phyloP scores from a whole-genome alignment of 495 filamentous ascomycete genomes.

The Elaphomyces granulatus region DNA sequence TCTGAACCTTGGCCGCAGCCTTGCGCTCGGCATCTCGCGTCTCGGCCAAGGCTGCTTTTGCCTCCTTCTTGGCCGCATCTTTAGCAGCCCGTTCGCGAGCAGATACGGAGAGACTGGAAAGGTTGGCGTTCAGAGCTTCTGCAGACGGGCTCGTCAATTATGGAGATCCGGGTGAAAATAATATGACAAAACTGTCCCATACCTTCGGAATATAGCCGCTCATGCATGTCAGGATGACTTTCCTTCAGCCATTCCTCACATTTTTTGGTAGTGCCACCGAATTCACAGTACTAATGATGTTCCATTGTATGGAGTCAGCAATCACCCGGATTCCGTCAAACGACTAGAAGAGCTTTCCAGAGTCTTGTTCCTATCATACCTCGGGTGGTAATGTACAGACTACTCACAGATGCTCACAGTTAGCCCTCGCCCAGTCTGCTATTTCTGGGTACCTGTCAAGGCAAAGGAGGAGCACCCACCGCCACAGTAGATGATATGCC shows the following conservation, averaged over 20 bases:
- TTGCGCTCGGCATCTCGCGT: constrained; percentile 62
- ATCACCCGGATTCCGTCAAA: too few species aligned
- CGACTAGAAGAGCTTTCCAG: too few species aligned
- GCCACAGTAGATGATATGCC: constrained; percentile 66
- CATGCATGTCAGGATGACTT: constrained; percentile 56
- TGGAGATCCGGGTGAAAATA: constrained; percentile 3
- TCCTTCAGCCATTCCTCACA: constrained; percentile 90
- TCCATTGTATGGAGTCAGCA: not conserved
- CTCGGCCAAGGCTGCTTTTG: constrained; percentile 76
- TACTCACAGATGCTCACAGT: too few species aligned
- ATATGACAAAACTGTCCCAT: constrained; percentile 6
- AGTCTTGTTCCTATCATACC: too few species aligned
- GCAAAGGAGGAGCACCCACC: too few species aligned
- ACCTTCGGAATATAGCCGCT: constrained; percentile 74
- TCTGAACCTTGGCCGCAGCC: constrained; percentile 64
- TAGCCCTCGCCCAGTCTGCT: too few species aligned
- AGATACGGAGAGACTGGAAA: constrained; percentile 71
- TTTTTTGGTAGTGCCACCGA: constrained; percentile 94
- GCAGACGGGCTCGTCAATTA: constrained; percentile 4
- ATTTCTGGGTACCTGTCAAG: too few species aligned
- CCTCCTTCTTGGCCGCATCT: constrained; percentile 87
- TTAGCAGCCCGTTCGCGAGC: constrained; percentile 86
- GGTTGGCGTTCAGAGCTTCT: constrained; percentile 73
- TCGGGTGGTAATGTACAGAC: constrained; percentile 90
- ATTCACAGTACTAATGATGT: constrained; percentile 78